phyloP scores from a whole-genome alignment of 1,284 basidiomycete genomes.

The Peniophora sp. region DNA sequence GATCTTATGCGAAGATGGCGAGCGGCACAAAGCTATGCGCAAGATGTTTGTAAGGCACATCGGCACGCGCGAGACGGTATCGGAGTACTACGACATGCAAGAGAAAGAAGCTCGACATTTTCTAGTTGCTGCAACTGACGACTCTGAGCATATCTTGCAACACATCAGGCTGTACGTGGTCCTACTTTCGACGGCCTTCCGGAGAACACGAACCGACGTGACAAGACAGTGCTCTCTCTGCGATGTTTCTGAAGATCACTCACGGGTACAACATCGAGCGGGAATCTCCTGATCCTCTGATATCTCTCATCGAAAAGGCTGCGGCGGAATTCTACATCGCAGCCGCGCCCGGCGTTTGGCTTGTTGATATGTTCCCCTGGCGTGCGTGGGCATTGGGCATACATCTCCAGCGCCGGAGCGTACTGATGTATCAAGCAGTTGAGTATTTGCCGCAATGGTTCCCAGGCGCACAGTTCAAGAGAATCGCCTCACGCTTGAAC shows the following conservation, averaged over 20 bases:
- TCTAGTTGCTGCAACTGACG: slow-evolving; percentile 14
- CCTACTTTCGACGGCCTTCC: slow-evolving; percentile 2
- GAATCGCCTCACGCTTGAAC: not conserved
- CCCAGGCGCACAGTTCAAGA: not conserved
- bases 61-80: slow-evolving; percentile 10
- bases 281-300: slow-evolving; percentile 16
- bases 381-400: slow-evolving; percentile 12
- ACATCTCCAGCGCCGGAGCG: no score
- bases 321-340: slow-evolving; percentile 20
- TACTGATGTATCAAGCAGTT: not conserved
- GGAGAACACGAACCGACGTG: not conserved
- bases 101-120: slow-evolving; percentile 17
- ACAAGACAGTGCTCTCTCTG: slow-evolving; percentile 14
- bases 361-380: slow-evolving; percentile 19
- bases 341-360: slow-evolving; percentile 18
- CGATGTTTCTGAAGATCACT: slow-evolving; percentile 19
- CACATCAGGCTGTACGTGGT: slow-evolving; percentile 14
- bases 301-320: slow-evolving; percentile 18
- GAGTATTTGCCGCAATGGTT: not conserved
- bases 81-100: slow-evolving; percentile 13
- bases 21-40: slow-evolving; percentile 18
- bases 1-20: slow-evolving; percentile 18
- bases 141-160: slow-evolving; percentile 14
- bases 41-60: slow-evolving; percentile 18
- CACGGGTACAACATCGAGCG: slow-evolving; percentile 20